Evolutionary conservation across 164 flowering plant species (phyloP), one percentile per base, ranked within the genome.

Genomic region (Berberis vulgaris): DNA sequence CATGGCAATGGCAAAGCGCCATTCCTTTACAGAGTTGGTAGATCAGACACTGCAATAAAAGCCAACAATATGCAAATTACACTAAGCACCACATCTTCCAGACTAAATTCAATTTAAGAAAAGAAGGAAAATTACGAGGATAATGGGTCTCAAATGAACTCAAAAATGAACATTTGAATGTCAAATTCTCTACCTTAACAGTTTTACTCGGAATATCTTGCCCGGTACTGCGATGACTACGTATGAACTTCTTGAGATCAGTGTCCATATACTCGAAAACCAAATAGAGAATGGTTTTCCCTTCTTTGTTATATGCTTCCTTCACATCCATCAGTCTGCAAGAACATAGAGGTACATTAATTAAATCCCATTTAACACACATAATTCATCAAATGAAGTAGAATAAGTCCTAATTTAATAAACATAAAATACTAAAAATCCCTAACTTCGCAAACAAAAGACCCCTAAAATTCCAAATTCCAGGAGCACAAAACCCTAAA

Each of bases 211-310:
- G 98, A 41, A 88, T 76, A 57, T 4, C 55, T 38, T 78, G 77
- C 8, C 84, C 86, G 7, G 81, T 63, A n/a, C 75, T 81, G 43
- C 89, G 84, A 72, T 83, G 86, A 72, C 74, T 77, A 10, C 88
- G 80, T 40, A 91, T 94, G 76, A 46, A 94, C 72, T 87, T 91
- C 86, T 91, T 88, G 45, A 91, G 78, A 73, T 94, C 98, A 7
- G 93, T 86, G 57, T 91, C 96, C 97, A 94, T 87, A 71, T 86
- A 86, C 78, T 94, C 98, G 65, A 94, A 94, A 43, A 94, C 97
- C 76, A 91, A 67, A 72, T 91, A 91, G 0, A 94, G 85, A 43
- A 94, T 86, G 0, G 97, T 94, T 76, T 85, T 94, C 54, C 97
- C 97, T 71, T 94, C 95, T 68, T 94, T 94, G 56, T 85, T 94